Percentiles rank a stretch among this genome's conserved stretches.
Evolutionary conservation across 345 rosid species (phyloP).

Genomic region (Garcia nutans): DNA sequence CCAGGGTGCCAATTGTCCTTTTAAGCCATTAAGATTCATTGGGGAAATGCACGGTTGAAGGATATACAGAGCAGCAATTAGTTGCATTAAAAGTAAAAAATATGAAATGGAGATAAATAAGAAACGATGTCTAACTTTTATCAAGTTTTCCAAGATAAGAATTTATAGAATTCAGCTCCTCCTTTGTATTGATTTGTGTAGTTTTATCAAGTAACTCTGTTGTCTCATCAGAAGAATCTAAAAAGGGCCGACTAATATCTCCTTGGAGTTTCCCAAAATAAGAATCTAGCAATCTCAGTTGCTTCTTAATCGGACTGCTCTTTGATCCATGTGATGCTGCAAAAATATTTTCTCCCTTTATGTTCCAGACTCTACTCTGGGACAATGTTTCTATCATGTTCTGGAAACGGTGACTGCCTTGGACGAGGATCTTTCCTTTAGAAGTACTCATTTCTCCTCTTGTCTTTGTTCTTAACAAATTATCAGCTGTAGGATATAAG

Average conservation of each 20-base stretch:
- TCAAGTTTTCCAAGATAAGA: constrained; percentile 56
- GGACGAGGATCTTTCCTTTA: constrained; percentile 12
- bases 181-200: constrained; percentile 26
- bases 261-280: constrained; percentile 58
- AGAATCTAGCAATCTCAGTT: constrained; percentile 57
- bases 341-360: constrained; percentile 23
- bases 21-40: background rate
- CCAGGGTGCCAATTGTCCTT: background rate
- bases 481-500: constrained; percentile 23
- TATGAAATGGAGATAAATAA: background rate
- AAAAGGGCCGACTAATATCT: constrained; percentile 14
- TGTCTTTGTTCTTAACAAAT: constrained; percentile 14
- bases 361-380: constrained; percentile 15
- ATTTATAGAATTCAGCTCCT: constrained; percentile 44
- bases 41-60: background rate
- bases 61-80: background rate
- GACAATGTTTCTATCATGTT: constrained; percentile 4
- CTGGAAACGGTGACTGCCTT: constrained; percentile 25
- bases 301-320: constrained; percentile 30
- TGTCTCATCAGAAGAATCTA: constrained; percentile 22
- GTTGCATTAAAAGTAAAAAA: background rate
- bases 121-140: constrained; percentile 31
- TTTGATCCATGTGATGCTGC: constrained; percentile 30
- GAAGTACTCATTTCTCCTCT: background rate
- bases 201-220: constrained; percentile 12